A percentile compares a stretch with the other conserved stretches of the same genome.
Evolutionary conservation across 192 early-diverging fungal genomes (phyloP).

Genomic region (Globomyces pollinis-pini): DNA sequence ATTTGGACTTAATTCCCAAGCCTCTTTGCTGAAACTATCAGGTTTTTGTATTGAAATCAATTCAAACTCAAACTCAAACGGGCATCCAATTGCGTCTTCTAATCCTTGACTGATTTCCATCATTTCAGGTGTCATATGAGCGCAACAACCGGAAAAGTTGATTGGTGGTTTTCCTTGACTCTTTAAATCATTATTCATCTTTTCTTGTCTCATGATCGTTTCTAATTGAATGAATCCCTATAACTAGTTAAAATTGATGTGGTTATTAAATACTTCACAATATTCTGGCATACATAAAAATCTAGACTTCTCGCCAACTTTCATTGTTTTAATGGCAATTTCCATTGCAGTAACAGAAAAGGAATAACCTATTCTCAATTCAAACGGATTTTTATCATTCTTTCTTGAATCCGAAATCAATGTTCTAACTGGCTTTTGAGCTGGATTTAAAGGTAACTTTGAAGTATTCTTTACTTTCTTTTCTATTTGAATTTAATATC

Average conservation of each 20-base stretch:
- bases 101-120: conserved; percentile 26
- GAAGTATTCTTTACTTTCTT: background rate
- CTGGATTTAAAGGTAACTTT: conserved; percentile 1
- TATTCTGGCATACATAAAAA: conserved; percentile 45
- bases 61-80: conserved; percentile 45
- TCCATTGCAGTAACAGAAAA: conserved; percentile 44
- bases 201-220: conserved; percentile 35
- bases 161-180: conserved; percentile 29
- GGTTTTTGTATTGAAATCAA: conserved; percentile 37
- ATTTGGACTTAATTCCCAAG: conserved; percentile 42
- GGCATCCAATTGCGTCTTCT: conserved; percentile 19
- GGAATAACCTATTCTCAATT: conserved; percentile 40
- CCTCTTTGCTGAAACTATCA: conserved; percentile 27
- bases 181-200: conserved; percentile 22
- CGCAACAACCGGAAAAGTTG: conserved; percentile 34
- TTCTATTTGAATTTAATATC: background rate
- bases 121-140: conserved; percentile 17
- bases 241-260: background rate
- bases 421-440: conserved; percentile 23
- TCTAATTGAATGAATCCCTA: conserved; percentile 46
- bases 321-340: conserved; percentile 39
- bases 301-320: conserved; percentile 30
- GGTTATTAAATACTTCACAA: conserved; percentile 25
- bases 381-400: conserved; percentile 31
- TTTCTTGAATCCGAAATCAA: conserved; percentile 29